Evolutionary conservation across 2,329 filamentous ascomycete genomes (phyloP), one percentile per base, ranked within the genome.

Genomic region (Tolypocladium ovalisporum): DNA sequence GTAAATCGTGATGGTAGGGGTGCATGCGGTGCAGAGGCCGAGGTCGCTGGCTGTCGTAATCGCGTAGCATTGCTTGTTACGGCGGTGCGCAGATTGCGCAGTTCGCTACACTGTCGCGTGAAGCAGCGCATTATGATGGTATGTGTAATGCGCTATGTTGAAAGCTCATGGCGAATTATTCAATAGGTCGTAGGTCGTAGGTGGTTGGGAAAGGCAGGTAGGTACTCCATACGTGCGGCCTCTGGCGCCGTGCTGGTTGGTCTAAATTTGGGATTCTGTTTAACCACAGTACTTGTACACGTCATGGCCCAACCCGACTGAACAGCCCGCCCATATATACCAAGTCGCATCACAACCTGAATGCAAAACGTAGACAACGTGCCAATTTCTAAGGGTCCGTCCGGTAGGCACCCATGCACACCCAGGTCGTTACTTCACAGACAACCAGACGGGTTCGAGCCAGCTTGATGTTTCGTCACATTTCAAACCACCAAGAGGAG

Each of bases 401-500:
- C 32, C 32, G 32, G 32, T 9, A 34, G 9, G 32, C 5, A 34
- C 32, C 9, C 32, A 34, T 9, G 5, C 32, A n/a, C 29, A 35
- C 10, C 3, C 2, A 2, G 27, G 27, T 9, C 15, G 17, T 17
- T 17, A n/a, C 27, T 12, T 49, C 47, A 35, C 47, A 15, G 7
- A 34, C n/a, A 29, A 6, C 29, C 47, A 51, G 5, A 22, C 19
- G 19, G 22, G 29, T 52, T 60, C 61, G 65, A 62, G 64, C 63
- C 65, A 68, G 65, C 71, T 72, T 73, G 69, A 73, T 69, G 69
- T 64, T 71, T 54, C 65, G 65, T 75, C 70, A 71, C 71, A 74
- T 77, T 76, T 70, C 68, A 72, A 59, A 75, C 71, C 73, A 75
- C 71, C 75, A 74, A 75, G 73, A 72, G 70, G 70, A 70, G 70